Evolutionary conservation across 176 grass and related monocot species (phyloP), one percentile per base, ranked within the genome.

Genomic region (Avena sativa): DNA sequence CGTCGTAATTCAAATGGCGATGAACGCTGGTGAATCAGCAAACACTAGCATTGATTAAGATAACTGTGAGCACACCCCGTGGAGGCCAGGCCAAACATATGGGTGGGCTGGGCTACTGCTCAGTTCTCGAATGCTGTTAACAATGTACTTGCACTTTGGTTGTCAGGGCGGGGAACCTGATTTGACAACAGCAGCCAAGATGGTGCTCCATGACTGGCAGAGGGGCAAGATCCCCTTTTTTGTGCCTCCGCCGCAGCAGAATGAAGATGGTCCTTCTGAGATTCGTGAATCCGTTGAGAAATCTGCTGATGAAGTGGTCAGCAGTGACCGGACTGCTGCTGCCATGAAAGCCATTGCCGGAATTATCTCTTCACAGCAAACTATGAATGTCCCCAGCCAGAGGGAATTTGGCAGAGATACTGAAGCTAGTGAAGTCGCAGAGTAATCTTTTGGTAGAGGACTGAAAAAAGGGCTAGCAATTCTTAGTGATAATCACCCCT

Each of bases 151-250:
- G 36, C 36, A 8, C 61, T 87, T 71, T 76, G 71, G 74, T 91
- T 91, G 74, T 86, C 68, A 98, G 97, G 93, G 97, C 6, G 93
- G 94, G 0, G 97, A 98, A 66, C 90, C 97, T 76, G 97, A 98
- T 83, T 73, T 96, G 62, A 91, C 93, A 91, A 95, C 94, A 5
- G 86, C 72, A 9, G 93, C 97, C 73, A 98, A 95, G 92, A 95
- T 98, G 93, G 85, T 98, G n/a, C 93, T 98, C 40, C 93, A 98
- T 91, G 96, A 98, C 59, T 98, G 96, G 96, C 93, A 98, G 83
- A 90, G 97, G 77, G 97, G 97, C 73, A 98, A 98, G 89, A 96
- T 98, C 77, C 97, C 97, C 3, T 96, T 98, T 81, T 98, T 92
- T 25, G 96, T 95, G 40, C 87, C 93, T 32, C 96, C 93, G 8